Evolutionary conservation across 208 protist genomes (phyloP), one percentile per base, ranked within the genome.

Genomic region (Leishmania tropica): DNA sequence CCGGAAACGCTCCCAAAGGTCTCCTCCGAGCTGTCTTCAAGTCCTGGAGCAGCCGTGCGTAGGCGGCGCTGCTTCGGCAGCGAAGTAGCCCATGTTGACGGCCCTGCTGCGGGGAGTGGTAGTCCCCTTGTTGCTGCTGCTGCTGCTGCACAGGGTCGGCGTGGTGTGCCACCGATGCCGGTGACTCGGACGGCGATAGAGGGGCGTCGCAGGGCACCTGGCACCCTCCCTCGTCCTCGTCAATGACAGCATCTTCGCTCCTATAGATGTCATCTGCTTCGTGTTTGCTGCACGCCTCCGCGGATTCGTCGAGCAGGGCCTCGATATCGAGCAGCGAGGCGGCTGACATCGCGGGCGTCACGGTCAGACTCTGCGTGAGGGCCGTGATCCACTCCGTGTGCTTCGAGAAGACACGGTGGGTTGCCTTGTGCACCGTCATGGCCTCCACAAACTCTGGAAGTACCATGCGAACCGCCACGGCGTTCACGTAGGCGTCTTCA

Each of bases 401-500:
- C 70, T 35, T 76, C 76, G 28, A 71, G 58, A 89, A 97, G 70
- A 83, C 86, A 37, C 19, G 47, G 56, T 95, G 91, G 24, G 90
- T 94, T 8, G 85, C 86, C 60, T 93, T 88, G 62, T 96, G 94
- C 54, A 97, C 93, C 72, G 90, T 94, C 83, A 97, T 93, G 51
- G 92, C 94, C 85, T 97, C 92, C 37, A 96, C 85, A 60, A 97
- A 77, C 47, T 87, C 80, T 2, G 92, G 82, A 60, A 93, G 65
- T n/a, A 80, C 85, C 42, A 91, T 47, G 64, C 85, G 79, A 56
- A 84, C 70, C 48, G 83, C 81, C 58, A 83, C 78, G 60, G 42
- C 37, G 48, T 85, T 85, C n/a, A 85, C 68, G 65, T 83, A 82
- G 37, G 74, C 58, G 68, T 80, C 75, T 70, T 88, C 85, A 0